Conservation (phyloP, 106 monocot genomes). For the Apostasia ramifera region DNA sequence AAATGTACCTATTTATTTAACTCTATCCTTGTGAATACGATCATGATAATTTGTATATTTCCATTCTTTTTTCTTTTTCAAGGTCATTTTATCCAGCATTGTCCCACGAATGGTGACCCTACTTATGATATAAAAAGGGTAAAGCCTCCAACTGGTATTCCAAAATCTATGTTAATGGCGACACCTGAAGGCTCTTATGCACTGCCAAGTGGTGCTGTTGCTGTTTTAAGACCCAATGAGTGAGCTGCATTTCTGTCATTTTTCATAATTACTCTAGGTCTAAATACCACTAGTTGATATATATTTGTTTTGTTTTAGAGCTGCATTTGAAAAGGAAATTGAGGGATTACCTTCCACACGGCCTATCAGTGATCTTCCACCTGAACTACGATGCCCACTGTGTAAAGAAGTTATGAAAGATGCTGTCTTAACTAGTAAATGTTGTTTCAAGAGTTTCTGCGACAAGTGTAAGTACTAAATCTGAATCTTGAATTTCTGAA, state of each 20-base stretch:
- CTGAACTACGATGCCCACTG: conserved; percentile 77
- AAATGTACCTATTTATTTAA: background rate
- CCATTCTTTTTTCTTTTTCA: conserved; percentile 13
- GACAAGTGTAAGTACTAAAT: conserved; percentile 71
- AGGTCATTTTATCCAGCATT: conserved; percentile 94
- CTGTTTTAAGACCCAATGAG: conserved; percentile 95
- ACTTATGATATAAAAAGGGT: conserved; percentile 69
- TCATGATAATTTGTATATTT: background rate
- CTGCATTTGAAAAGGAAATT: conserved; percentile 96
- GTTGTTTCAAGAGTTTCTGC: conserved; percentile 96
- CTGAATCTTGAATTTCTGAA: background rate
- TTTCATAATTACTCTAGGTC: background rate
- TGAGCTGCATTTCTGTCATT: conserved; percentile 19
- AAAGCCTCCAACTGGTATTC: conserved; percentile 88
- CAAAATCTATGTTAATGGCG: conserved; percentile 85
- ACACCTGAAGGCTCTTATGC: conserved; percentile 96
- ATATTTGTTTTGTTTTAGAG: conserved; percentile 25
- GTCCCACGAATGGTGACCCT: conserved; percentile 85
- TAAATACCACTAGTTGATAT: background rate
- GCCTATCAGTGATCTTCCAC: conserved; percentile 67
- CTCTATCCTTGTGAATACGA: background rate
- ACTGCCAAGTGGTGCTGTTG: conserved; percentile 90
- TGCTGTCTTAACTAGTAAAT: conserved; percentile 95
- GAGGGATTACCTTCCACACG: conserved; percentile 85
- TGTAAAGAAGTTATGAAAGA: conserved; percentile 99